phyloP scores from a whole-genome alignment of 1,284 basidiomycete genomes.

The Peniophora sp. region DNA sequence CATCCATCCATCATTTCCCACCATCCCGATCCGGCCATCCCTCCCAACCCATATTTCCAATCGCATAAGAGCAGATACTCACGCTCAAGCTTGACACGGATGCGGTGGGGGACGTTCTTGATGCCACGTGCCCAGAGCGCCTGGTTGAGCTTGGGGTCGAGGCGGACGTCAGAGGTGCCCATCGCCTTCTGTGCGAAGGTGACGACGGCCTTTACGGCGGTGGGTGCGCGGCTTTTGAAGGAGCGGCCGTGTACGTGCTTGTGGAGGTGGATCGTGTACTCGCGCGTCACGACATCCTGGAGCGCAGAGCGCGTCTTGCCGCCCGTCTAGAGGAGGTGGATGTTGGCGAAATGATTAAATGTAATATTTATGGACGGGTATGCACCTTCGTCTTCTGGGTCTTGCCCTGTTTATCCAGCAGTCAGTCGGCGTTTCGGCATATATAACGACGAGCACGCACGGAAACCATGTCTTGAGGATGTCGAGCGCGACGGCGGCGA shows the following conservation, averaged over 20 bases:
- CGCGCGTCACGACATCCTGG: slow-evolving; percentile 92
- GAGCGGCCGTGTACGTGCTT: slow-evolving; percentile 85
- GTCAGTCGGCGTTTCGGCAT: slow-evolving; percentile 6
- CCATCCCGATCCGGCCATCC: neutral
- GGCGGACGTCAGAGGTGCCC: slow-evolving; percentile 87
- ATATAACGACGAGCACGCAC: neutral
- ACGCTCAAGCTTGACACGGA: slow-evolving; percentile 91
- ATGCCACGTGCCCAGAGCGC: slow-evolving; percentile 85
- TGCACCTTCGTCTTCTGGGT: slow-evolving; percentile 30
- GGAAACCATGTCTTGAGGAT: slow-evolving; percentile 57
- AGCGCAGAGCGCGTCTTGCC: slow-evolving; percentile 89
- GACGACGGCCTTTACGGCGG: slow-evolving; percentile 88
- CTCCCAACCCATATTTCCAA: neutral
- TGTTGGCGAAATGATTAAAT: neutral
- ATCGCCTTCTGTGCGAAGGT: slow-evolving; percentile 88
- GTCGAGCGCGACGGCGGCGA: slow-evolving; percentile 25
- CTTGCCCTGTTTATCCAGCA: slow-evolving; percentile 14
- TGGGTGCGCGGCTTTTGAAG: slow-evolving; percentile 93
- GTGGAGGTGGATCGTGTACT: slow-evolving; percentile 95
- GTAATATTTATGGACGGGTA: neutral
- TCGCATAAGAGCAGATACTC: slow-evolving; percentile 30
- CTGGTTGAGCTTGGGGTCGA: slow-evolving; percentile 93
- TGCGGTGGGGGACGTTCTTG: slow-evolving; percentile 84
- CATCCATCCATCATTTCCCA: neutral
- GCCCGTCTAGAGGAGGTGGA: slow-evolving; percentile 38